Evolutionary conservation across 1,139 yeast species (phyloP), one percentile per base, ranked within the genome.

Genomic region (Geotrichum cucujoidarum): DNA sequence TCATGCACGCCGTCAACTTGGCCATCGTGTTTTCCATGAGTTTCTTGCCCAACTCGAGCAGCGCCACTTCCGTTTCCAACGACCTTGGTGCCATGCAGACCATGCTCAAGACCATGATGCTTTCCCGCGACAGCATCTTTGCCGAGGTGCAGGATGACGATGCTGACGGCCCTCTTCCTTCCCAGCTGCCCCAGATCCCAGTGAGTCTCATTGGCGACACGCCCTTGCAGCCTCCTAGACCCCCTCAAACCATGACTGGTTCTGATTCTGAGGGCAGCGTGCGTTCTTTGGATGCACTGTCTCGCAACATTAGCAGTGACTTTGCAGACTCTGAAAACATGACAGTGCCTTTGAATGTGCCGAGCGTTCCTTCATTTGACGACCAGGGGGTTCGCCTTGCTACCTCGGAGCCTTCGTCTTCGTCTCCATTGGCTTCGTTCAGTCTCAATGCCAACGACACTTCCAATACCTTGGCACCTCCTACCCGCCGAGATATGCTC

Each of bases 1-100:
- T 81, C 60, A 86, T 86, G 95, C 84, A 82, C 52, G 76, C 89
- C 3, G 81, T 85, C 7, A 86, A 86, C 60, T 68, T 86, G 59
- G 92, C 95, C 10, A 86, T 89, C 50, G 95, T 86, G 6, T 78
- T 78, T 57, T 74, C 81, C 3, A 78, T 78, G 80, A 75, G 80
- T 62, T 75, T 77, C 57, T 63, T 77, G 50, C 71, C 71, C 11
- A 53, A 60, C 25, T 49, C 54, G 13, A 53, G 52, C 40, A 53
- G 55, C n/a, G 42, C 60, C 1, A 43, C 57, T 7, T 54, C 63
- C 4, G 49, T 57, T 20, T 55, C 61, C 16, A 59, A 59, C 33
- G 65, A 64, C 32, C 56, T 65, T 54, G 64, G 65, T 18, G 60
- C 67, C n/a, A 67, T 69, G 65, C 73, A 69, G 57, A 61, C 62